Evolutionary conservation across 2,329 filamentous ascomycete genomes (phyloP), one percentile per base, ranked within the genome.

Genomic region (Neonectria neomacrospora): DNA sequence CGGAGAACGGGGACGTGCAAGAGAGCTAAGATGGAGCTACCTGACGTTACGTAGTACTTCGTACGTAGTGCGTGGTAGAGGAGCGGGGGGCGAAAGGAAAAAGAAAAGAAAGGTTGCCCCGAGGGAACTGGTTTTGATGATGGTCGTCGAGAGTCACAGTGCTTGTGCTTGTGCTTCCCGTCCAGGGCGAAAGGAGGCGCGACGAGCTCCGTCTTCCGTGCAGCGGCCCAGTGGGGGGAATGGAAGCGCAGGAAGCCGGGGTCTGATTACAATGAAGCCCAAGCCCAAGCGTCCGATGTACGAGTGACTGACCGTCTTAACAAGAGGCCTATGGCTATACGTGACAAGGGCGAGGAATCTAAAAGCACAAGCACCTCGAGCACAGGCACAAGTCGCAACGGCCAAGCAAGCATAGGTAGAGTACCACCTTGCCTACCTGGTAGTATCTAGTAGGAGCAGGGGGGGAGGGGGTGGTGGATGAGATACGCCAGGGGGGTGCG

Each of bases 301-400:
- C 60, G 26, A 57, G 61, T 53, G 56, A 52, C 58, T 57, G 56
- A 37, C 55, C 54, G 39, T 67, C 67, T 61, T 69, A 70, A 62
- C 62, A 67, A 66, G 68, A 67, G 37, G 68, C 61, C 64, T 64
- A 66, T 58, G 61, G 63, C 68, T 69, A 72, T 73, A 73, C 22
- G 41, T 67, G 66, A 70, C 60, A 56, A 73, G 57, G 60, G 51
- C 42, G 41, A 44, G 61, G 61, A 55, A 48, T 45, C 60, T 50
- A 54, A 50, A 55, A 50, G 48, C 51, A 57, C 53, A 37, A 16
- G 32, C 32, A 34, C 23, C 23, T 26, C 23, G 23, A 58, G 60
- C 34, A 30, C 41, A 44, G 41, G 37, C 54, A 22, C 28, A 41
- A 48, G 48, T 37, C 53, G 37, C 28, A 41, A 48, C 22, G 56